Percentiles rank a stretch among this genome's conserved stretches.
Evolutionary conservation across 257 asterid species (phyloP).

Genomic region (Plectranthus barbatus): DNA sequence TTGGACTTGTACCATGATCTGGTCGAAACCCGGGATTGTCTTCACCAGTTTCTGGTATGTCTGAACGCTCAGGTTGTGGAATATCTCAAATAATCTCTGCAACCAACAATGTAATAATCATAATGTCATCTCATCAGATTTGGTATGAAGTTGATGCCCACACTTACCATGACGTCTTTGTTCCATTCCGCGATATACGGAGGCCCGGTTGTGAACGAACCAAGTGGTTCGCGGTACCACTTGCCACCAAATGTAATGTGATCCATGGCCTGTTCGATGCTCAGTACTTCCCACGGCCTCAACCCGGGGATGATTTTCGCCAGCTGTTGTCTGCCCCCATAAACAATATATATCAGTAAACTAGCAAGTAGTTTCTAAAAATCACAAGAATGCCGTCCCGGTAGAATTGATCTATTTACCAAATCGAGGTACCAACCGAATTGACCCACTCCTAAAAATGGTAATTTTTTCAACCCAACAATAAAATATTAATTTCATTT

Average conservation of each 20-base stretch:
- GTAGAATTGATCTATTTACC: too few species aligned
- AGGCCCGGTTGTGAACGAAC: conserved; percentile 83
- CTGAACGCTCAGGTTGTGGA: conserved; percentile 33
- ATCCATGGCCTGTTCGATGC: conserved; percentile 97
- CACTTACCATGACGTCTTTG: conserved; percentile 42
- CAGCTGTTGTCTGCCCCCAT: conserved; percentile 53
- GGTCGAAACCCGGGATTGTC: conserved; percentile 59
- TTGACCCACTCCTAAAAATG: too few species aligned
- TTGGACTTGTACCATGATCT: conserved; percentile 39
- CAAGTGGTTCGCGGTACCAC: conserved; percentile 91
- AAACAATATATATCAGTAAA: not conserved
- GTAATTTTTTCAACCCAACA: too few species aligned
- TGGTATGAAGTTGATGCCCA: too few species aligned
- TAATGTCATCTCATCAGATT: too few species aligned
- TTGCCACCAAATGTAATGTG: conserved; percentile 67
- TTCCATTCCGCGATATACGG: conserved; percentile 71
- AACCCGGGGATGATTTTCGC: conserved; percentile 69
- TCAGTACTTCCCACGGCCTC: conserved; percentile 98
- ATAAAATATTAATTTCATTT: too few species aligned
- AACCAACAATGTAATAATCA: too few species aligned
- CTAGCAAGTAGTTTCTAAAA: not conserved
- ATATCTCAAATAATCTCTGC: conserved; percentile 44
- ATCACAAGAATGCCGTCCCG: not conserved
- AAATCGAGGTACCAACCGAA: too few species aligned
- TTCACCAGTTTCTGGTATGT: conserved; percentile 31